A percentile compares a stretch with the other conserved stretches of the same genome.
Evolutionary conservation across 2,329 filamentous ascomycete genomes (phyloP).

Genomic region (Orbilia oligospora): DNA sequence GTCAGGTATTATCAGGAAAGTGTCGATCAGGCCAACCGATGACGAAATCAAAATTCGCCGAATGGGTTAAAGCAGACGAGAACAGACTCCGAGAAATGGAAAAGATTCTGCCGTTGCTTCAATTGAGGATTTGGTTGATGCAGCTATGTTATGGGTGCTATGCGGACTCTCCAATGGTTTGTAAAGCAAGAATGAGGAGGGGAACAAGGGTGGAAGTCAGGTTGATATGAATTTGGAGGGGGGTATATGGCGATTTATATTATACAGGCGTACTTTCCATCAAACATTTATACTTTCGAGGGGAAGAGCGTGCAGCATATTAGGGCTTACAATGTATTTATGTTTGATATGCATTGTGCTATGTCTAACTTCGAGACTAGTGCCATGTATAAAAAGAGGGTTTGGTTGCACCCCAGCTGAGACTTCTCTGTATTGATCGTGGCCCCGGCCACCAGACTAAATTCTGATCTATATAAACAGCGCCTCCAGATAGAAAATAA

Average conservation of each 20-base stretch:
- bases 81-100: not conserved
- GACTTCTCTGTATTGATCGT: not conserved
- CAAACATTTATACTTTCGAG: no score
- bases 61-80: slow-evolving; percentile 9
- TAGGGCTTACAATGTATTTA: not conserved
- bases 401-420: not conserved
- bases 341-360: not conserved
- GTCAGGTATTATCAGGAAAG: not conserved
- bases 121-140: slow-evolving; percentile 45
- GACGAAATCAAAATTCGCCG: slow-evolving; percentile 1
- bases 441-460: not conserved
- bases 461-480: slow-evolving; percentile 4
- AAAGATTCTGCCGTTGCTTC: slow-evolving; percentile 33
- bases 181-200: slow-evolving; percentile 24
- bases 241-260: not conserved
- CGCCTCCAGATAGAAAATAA: not conserved
- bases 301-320: not conserved
- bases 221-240: slow-evolving; percentile 28
- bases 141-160: slow-evolving; percentile 29
- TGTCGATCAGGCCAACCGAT: not conserved
- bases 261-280: no score
- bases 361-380: no score
- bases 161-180: slow-evolving; percentile 31
- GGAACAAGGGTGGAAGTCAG: slow-evolving; percentile 28
- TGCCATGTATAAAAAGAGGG: not conserved